Evolutionary conservation across 2,329 filamentous ascomycete genomes (phyloP).

Genomic region (Calonectria pauciramosa): DNA sequence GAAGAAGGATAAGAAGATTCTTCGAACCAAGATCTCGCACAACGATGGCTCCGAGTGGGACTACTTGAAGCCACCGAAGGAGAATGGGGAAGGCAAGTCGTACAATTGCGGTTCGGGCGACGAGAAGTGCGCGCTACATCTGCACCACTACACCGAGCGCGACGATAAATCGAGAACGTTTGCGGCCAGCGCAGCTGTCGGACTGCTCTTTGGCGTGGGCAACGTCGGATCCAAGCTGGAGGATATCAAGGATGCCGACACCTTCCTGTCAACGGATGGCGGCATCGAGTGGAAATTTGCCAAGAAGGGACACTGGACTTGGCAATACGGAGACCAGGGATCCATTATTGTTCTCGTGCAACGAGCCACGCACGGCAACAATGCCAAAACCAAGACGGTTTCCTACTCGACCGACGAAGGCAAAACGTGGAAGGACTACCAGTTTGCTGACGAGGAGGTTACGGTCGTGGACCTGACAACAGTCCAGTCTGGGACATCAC

Average conservation of each 20-base stretch:
- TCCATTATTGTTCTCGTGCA: constrained; percentile 91
- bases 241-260: constrained; percentile 80
- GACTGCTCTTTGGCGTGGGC: constrained; percentile 90
- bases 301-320: constrained; percentile 90
- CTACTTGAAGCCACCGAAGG: constrained; percentile 78
- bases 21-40: constrained; percentile 94
- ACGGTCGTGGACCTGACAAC: constrained; percentile 86
- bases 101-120: constrained; percentile 76
- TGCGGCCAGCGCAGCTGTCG: constrained; percentile 88
- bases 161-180: constrained; percentile 86
- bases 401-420: constrained; percentile 88
- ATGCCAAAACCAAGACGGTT: constrained; percentile 76
- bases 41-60: constrained; percentile 95
- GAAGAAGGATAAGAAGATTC: constrained; percentile 83
- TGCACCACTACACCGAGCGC: constrained; percentile 96
- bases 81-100: constrained; percentile 78
- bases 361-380: constrained; percentile 75
- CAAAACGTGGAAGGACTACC: constrained; percentile 80
- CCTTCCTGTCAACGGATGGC: constrained; percentile 92
- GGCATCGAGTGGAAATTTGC: constrained; percentile 89
- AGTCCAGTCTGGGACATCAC: constrained; percentile 87
- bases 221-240: constrained; percentile 85
- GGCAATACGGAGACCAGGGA: constrained; percentile 96
- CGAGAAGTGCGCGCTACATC: constrained; percentile 85
- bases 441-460: constrained; percentile 80